A percentile compares a stretch with the other conserved stretches of the same genome.
Conservation (phyloP, 176 grass and related monocot genomes). For the Ampelocalamus luodianensis region DNA sequence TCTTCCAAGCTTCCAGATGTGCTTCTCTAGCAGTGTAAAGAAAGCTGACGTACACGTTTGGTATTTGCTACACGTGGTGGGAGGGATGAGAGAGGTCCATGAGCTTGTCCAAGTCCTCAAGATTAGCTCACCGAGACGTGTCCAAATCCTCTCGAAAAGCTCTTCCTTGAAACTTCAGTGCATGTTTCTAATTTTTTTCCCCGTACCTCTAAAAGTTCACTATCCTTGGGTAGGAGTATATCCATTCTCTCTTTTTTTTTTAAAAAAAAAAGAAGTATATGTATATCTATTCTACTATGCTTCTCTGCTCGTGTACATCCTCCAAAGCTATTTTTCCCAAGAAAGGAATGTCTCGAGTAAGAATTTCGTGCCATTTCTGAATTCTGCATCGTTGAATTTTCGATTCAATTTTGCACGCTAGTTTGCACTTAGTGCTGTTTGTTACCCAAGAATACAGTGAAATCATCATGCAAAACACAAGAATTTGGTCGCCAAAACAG, state of each 20-base stretch:
- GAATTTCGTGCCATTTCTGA: background rate
- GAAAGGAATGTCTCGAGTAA: background rate
- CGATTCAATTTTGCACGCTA: background rate
- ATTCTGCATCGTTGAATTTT: background rate
- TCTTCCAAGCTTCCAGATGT: background rate
- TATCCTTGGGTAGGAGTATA: background rate
- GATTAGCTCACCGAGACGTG: slow-evolving; percentile 44
- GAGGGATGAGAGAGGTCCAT: background rate
- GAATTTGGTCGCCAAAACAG: slow-evolving; percentile 32
- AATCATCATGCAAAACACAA: background rate
- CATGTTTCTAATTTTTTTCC: slow-evolving; percentile 2
- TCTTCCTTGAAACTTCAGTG: slow-evolving; percentile 14
- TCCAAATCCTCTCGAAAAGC: background rate
- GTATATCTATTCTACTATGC: no score
- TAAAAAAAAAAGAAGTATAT: no score
- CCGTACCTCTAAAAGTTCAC: background rate
- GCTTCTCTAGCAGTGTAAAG: background rate
- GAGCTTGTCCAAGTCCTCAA: slow-evolving; percentile 39
- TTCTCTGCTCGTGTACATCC: background rate
- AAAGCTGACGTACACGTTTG: slow-evolving; percentile 57
- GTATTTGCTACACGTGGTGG: slow-evolving; percentile 35
- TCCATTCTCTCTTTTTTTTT: background rate
- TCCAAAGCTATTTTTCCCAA: background rate
- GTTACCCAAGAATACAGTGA: background rate
- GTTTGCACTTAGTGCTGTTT: background rate